Conservation (phyloP, 441 rosid genomes). For the Geranium incanum region DNA sequence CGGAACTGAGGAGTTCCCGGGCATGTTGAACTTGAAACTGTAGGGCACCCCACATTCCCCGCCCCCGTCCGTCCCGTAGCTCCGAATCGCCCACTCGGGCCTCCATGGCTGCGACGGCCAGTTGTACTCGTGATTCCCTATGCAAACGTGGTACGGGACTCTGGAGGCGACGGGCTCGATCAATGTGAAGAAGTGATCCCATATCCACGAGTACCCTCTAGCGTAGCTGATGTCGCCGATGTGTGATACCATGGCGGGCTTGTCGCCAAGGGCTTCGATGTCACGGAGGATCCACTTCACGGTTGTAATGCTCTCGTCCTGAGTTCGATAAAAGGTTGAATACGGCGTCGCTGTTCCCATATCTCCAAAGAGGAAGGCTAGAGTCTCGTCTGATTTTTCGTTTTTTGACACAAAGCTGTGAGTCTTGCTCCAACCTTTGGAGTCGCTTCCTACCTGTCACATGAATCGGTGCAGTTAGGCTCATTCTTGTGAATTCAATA, state of each 20-base stretch:
- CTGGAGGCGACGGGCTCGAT: slow-evolving; percentile 67
- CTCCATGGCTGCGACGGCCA: slow-evolving; percentile 93
- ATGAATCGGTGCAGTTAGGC: background rate
- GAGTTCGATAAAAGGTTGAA: slow-evolving; percentile 52
- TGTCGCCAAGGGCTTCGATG: slow-evolving; percentile 57
- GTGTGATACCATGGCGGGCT: slow-evolving; percentile 62
- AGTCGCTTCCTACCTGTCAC: slow-evolving; percentile 64
- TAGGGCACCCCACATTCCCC: slow-evolving; percentile 93
- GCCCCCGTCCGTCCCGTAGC: slow-evolving; percentile 72
- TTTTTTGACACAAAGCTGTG: slow-evolving; percentile 57
- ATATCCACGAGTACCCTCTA: slow-evolving; percentile 73
- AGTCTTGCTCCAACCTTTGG: slow-evolving; percentile 63
- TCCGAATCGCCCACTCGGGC: slow-evolving; percentile 58
- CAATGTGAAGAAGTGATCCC: slow-evolving; percentile 78
- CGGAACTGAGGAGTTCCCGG: slow-evolving; percentile 69
- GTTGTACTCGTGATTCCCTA: slow-evolving; percentile 87
- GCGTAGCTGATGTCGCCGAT: slow-evolving; percentile 93
- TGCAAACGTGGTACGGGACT: slow-evolving; percentile 79
- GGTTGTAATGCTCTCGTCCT: slow-evolving; percentile 72
- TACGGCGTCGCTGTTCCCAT: slow-evolving; percentile 83
- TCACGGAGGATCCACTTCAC: slow-evolving; percentile 80
- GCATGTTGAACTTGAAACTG: slow-evolving; percentile 83
- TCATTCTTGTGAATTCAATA: background rate
- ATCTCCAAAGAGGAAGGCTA: slow-evolving; percentile 81
- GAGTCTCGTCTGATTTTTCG: slow-evolving; percentile 38